These are phyloP conservation scores for Lathyrus aphaca DNA, from an alignment of 306 rosid genomes.

Conservation along the genomic window DNA sequence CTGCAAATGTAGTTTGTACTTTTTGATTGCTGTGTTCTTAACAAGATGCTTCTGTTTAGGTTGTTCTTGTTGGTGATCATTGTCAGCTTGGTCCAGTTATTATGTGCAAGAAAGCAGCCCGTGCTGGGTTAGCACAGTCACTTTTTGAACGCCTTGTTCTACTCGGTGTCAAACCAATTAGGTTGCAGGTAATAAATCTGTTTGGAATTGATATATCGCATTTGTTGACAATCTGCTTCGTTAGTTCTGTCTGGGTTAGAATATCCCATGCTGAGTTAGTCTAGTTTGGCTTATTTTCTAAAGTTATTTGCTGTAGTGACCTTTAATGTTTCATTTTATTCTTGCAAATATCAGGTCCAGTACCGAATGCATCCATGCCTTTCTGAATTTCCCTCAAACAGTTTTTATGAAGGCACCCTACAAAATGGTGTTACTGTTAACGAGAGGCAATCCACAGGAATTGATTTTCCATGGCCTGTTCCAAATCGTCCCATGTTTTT, in stretches of 20 bases:
- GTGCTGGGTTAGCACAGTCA: conserved; percentile 98
- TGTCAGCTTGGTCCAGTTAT: conserved; percentile 99
- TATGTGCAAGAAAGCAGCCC: conserved; percentile 99
- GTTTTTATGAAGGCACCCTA: conserved; percentile 97
- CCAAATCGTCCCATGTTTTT: conserved; percentile 99
- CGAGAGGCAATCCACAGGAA: conserved; percentile 93
- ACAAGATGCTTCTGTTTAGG: conserved; percentile 55
- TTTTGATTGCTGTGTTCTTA: conserved; percentile 29
- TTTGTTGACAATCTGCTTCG: not conserved
- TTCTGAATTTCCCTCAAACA: conserved; percentile 97
- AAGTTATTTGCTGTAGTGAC: conserved; percentile 10
- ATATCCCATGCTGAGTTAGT: conserved; percentile 7
- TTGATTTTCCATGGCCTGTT: conserved; percentile 99
- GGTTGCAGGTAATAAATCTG: conserved; percentile 80
- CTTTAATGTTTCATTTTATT: conserved; percentile 10
- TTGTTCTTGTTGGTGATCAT: conserved; percentile 97
- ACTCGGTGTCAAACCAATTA: conserved; percentile 95
- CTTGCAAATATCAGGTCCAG: conserved; percentile 72
- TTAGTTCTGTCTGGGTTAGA: conserved; percentile 1
- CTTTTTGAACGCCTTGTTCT: conserved; percentile 97
- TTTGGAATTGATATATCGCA: conserved; percentile 14
- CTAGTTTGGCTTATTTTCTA: conserved; percentile 13
- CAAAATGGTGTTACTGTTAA: conserved; percentile 98
- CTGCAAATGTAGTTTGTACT: not conserved
- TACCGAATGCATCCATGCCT: conserved; percentile 99